Percentiles rank a stretch among this genome's conserved stretches.
phyloP scores from a whole-genome alignment of 176 grass and related monocot genomes.

The Eleusine indica region DNA sequence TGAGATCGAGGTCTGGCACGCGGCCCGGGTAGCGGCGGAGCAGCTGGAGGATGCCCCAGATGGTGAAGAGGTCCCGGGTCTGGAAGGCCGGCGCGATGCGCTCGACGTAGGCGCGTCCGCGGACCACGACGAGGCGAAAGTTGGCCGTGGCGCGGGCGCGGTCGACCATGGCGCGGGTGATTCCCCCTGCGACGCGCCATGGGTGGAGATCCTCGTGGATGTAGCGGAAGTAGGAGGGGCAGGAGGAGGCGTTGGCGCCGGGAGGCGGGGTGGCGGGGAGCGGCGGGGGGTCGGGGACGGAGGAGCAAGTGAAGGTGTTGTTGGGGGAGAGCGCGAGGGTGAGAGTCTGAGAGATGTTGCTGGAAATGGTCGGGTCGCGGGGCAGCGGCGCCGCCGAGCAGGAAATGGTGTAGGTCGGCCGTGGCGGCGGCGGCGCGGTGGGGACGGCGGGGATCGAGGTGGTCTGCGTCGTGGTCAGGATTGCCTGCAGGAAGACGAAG shows the following conservation, averaged over 20 bases:
- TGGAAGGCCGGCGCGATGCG: slow-evolving; percentile 64
- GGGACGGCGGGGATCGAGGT: slow-evolving; percentile 38
- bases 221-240: slow-evolving; percentile 82
- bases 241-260: slow-evolving; percentile 42
- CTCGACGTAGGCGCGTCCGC: slow-evolving; percentile 63
- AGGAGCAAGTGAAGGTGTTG: slow-evolving; percentile 20
- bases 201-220: slow-evolving; percentile 87
- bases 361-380: slow-evolving; percentile 42
- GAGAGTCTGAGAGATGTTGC: slow-evolving; percentile 61
- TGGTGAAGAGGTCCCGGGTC: slow-evolving; percentile 74
- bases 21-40: slow-evolving; percentile 70
- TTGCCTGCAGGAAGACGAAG: slow-evolving; percentile 33
- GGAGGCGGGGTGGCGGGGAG: slow-evolving; percentile 4
- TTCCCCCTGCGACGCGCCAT: slow-evolving; percentile 67
- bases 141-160: slow-evolving; percentile 58
- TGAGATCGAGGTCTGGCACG: slow-evolving; percentile 87
- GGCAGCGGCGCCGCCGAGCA: slow-evolving; percentile 48
- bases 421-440: slow-evolving; percentile 39
- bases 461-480: slow-evolving; percentile 37
- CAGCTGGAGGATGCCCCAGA: slow-evolving; percentile 95
- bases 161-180: slow-evolving; percentile 67
- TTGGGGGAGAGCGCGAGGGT: slow-evolving; percentile 34
- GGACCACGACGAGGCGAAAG: slow-evolving; percentile 67
- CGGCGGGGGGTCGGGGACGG: slow-evolving; percentile 21
- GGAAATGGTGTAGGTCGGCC: slow-evolving; percentile 42